Evolutionary conservation across 257 asterid genomes (phyloP), one percentile per base, ranked within the genome.

Genomic region (Gardenia jasminoides): DNA sequence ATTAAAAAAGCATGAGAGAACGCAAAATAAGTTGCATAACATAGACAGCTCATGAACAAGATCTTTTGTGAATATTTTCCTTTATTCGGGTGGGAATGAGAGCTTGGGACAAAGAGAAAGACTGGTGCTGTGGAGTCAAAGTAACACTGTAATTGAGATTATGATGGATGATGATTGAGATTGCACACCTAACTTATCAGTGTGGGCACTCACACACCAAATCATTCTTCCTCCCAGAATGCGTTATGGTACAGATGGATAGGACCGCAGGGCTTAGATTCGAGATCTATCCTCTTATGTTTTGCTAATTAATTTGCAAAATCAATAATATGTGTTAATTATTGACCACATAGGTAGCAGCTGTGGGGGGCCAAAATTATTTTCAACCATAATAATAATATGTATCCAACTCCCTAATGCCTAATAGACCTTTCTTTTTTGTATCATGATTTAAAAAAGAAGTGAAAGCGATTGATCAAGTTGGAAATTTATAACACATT

Each of bases 141-240:
- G 70, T 41, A 39, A 79, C 54, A 59, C 47, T 65, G 10, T 33
- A 74, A 66, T 67, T 67, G 61, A 77, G 22, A 82, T 56, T 3
- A 71, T 46, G 77, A 74, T 64, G 67, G 72, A 54, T 70, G 82
- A 68, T 73, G 84, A 85, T 77, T 69, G 75, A 64, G 79, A 85
- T 47, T 47, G 81, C 80, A 75, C 39, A 78, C 84, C 84, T 61
- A 82, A 82, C 80, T 75, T 74, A 64, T 71, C 72, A 74, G 70
- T 75, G 83, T 80, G 83, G 80, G 85, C 1, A 77, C 85, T 83
- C 85, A 75, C 86, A 75, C 86, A 83, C 79, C 76, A 76, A 75
- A 78, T 85, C 82, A 83, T 83, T 79, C 76, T 76, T 72, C 76
- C 69, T 65, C 69, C 69, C 28, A 30, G 58, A 44, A 46, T 81